A percentile compares a stretch with the other conserved stretches of the same genome.
phyloP scores from a whole-genome alignment of 2,329 filamentous ascomycete species.

The Trichoderma simmonsii region DNA sequence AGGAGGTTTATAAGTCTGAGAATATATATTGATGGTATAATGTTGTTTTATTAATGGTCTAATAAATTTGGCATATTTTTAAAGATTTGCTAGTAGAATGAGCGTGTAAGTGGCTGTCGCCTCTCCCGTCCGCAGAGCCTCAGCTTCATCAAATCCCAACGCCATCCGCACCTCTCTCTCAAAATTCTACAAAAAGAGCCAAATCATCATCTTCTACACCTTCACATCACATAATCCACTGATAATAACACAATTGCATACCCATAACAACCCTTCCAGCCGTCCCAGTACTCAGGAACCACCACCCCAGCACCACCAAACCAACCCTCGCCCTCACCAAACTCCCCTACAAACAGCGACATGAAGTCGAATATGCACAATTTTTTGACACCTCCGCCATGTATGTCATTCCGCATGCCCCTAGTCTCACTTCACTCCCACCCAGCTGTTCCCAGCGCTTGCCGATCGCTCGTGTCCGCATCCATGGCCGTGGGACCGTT shows the following conservation, averaged over 20 bases:
- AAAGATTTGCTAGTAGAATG: not conserved
- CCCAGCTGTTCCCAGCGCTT: not conserved
- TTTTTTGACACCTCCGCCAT: not conserved
- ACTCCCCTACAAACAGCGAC: not conserved
- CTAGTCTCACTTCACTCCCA: not conserved
- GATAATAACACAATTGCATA: not conserved
- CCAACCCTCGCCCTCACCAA: not conserved
- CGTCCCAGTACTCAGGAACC: too few species aligned
- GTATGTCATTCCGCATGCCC: conserved; percentile 1
- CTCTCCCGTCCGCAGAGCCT: not conserved
- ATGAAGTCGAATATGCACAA: not conserved
- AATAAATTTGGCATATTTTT: not conserved
- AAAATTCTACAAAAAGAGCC: not conserved
- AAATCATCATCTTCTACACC: not conserved
- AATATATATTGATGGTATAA: not conserved
- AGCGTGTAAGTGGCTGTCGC: not conserved
- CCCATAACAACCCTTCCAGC: not conserved
- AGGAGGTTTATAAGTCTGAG: not conserved
- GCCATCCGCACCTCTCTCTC: not conserved
- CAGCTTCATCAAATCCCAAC: not conserved
- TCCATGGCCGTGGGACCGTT: not conserved
- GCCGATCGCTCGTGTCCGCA: conserved; percentile 9
- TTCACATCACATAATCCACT: not conserved
- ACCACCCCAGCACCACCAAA: not conserved
- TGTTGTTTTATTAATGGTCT: fast-evolving